Percentiles rank a stretch among this genome's conserved stretches.
Evolutionary conservation across 2,329 filamentous ascomycete genomes (phyloP).

Genomic region (Ceratocystis albifundus): DNA sequence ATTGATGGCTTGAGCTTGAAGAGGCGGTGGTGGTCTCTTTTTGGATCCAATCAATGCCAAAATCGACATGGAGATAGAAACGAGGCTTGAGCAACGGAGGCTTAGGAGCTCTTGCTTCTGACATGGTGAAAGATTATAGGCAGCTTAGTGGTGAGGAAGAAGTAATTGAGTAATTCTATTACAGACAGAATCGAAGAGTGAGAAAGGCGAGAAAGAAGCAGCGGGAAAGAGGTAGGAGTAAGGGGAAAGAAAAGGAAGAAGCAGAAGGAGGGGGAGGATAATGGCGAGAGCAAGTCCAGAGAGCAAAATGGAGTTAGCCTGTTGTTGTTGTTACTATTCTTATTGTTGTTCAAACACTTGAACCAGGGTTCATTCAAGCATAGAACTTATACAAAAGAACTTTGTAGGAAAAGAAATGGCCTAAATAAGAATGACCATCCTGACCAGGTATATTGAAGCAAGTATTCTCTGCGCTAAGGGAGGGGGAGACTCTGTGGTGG

Average conservation of each 20-base stretch:
- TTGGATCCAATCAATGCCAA: conserved; percentile 41
- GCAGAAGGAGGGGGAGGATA: background rate
- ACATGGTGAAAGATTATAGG: background rate
- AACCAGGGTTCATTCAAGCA: background rate
- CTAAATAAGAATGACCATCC: conserved; percentile 3
- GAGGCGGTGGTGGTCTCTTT: conserved; percentile 30
- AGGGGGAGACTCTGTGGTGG: background rate
- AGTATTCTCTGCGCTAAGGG: background rate
- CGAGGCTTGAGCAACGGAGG: conserved; percentile 25
- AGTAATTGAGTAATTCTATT: too few species aligned
- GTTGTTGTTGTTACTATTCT: conserved; percentile 4
- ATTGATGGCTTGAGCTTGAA: conserved; percentile 38
- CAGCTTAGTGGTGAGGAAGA: too few species aligned
- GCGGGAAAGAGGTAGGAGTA: background rate
- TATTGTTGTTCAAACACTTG: conserved; percentile 7
- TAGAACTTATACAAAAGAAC: background rate
- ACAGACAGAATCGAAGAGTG: background rate
- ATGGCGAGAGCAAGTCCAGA: background rate
- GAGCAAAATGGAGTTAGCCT: background rate
- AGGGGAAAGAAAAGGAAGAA: background rate
- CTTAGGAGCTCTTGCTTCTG: background rate
- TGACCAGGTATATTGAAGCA: background rate
- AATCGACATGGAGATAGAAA: conserved; percentile 42
- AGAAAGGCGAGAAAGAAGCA: background rate
- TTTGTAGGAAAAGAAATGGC: background rate